Percentiles rank a stretch among this genome's conserved stretches.
Evolutionary conservation across 768 basidiomycete genomes (phyloP).

Genomic region (Cystofilobasidium capitatum): DNA sequence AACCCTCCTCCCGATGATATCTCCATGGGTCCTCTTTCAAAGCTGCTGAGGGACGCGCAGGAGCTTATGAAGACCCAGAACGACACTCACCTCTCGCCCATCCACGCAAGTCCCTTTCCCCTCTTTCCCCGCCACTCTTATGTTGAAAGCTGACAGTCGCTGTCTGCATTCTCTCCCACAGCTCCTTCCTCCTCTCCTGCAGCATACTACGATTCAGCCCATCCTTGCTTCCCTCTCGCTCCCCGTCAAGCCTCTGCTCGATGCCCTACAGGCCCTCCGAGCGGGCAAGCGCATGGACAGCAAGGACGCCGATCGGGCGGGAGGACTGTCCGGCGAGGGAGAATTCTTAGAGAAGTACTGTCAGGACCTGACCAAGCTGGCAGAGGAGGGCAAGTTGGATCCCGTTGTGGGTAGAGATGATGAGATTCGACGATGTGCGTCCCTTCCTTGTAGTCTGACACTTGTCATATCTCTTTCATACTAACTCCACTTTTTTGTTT

Average conservation of each 20-base stretch:
- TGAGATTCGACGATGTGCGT: conserved; percentile 34
- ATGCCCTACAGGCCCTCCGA: conserved; percentile 65
- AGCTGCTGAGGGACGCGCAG: conserved; percentile 64
- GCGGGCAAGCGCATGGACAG: conserved; percentile 79
- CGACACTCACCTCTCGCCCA: conserved; percentile 85
- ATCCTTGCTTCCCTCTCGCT: conserved; percentile 43
- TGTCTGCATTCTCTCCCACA: too few species aligned
- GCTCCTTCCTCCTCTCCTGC: conserved; percentile 72
- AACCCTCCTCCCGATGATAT: conserved; percentile 76
- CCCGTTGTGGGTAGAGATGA: conserved; percentile 46
- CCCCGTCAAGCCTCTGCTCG: conserved; percentile 58
- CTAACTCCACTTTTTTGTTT: too few species aligned
- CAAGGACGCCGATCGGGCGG: conserved; percentile 68
- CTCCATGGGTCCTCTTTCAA: conserved; percentile 50
- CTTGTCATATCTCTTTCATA: not conserved
- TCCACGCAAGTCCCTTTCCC: too few species aligned
- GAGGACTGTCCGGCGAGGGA: conserved; percentile 3
- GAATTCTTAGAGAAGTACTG: conserved; percentile 35
- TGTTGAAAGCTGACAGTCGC: too few species aligned
- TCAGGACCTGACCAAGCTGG: conserved; percentile 72
- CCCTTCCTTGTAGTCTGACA: not conserved
- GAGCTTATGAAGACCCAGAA: conserved; percentile 61
- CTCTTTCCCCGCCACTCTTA: too few species aligned
- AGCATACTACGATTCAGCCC: conserved; percentile 56
- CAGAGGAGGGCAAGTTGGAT: conserved; percentile 73